Evolutionary conservation across 2,329 filamentous ascomycete genomes (phyloP).

Genomic region (Thielaviopsis ethacetica): DNA sequence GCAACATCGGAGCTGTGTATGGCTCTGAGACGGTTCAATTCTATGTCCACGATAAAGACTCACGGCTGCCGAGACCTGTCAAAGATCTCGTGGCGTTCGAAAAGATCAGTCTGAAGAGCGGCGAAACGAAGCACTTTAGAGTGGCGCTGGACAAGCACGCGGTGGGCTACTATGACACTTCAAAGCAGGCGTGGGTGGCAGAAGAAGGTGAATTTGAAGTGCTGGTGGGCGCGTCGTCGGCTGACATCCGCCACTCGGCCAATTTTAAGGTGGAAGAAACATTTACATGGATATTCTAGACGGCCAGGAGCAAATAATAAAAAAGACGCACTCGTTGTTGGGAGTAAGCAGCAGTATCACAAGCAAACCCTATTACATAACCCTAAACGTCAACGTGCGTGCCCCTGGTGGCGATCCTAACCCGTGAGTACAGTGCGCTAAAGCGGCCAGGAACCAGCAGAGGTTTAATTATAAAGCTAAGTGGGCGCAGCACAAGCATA

Average conservation of each 20-base stretch:
- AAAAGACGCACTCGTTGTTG: neutral
- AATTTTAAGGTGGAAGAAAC: slow-evolving; percentile 45
- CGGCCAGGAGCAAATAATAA: too few relatives aligned
- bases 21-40: slow-evolving; percentile 52
- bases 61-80: slow-evolving; percentile 45
- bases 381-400: neutral
- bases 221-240: slow-evolving; percentile 43
- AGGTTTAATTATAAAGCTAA: neutral
- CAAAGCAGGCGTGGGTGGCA: slow-evolving; percentile 43
- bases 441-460: neutral
- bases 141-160: slow-evolving; percentile 32
- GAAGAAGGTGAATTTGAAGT: slow-evolving; percentile 47
- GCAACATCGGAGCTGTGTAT: slow-evolving; percentile 36
- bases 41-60: slow-evolving; percentile 48
- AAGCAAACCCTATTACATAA: neutral
- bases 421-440: neutral
- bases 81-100: slow-evolving; percentile 58
- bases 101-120: slow-evolving; percentile 42
- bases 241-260: slow-evolving; percentile 39
- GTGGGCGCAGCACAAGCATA: neutral
- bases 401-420: neutral
- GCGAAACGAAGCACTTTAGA: slow-evolving; percentile 34
- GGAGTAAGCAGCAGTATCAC: neutral
- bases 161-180: slow-evolving; percentile 46
- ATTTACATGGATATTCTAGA: slow-evolving; percentile 48